Conservation (phyloP, 169 alveolate species). For the Plasmodium knowlesi region DNA sequence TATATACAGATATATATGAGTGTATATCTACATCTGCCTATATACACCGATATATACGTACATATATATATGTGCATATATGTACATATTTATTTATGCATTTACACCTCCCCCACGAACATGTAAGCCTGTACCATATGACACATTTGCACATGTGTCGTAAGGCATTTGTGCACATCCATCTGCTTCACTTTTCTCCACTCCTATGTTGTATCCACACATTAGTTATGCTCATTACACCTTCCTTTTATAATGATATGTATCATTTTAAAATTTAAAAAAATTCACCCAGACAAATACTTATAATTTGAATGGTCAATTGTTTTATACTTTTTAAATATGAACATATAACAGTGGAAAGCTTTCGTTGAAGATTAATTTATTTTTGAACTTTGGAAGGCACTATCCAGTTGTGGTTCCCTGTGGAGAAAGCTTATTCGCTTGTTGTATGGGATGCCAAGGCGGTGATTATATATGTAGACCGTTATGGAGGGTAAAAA, state of each 20-base stretch:
- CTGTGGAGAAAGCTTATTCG: neutral
- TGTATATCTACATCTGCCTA: neutral
- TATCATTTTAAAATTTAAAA: constrained; percentile 28
- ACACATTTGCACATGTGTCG: neutral
- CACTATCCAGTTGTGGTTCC: neutral
- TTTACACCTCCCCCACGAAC: neutral
- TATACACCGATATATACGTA: neutral
- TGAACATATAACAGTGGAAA: constrained; percentile 2
- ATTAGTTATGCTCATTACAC: neutral
- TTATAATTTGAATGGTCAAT: constrained; percentile 54
- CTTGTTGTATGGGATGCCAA: neutral
- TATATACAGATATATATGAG: neutral
- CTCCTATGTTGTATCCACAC: neutral
- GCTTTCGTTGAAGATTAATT: constrained; percentile 1
- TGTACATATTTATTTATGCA: neutral
- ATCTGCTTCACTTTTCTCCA: neutral
- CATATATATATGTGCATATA: neutral
- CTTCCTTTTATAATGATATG: constrained; percentile 7
- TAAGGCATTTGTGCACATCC: neutral
- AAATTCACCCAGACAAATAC: constrained; percentile 10
- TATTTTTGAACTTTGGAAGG: neutral
- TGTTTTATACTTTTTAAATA: constrained; percentile 9
- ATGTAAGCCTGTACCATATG: neutral
- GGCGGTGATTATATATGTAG: neutral
- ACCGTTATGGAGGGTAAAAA: neutral